These are phyloP conservation scores for Tolypocladium tundrense DNA, from an alignment of 2,329 filamentous ascomycete genomes.

Conservation along the genomic window DNA sequence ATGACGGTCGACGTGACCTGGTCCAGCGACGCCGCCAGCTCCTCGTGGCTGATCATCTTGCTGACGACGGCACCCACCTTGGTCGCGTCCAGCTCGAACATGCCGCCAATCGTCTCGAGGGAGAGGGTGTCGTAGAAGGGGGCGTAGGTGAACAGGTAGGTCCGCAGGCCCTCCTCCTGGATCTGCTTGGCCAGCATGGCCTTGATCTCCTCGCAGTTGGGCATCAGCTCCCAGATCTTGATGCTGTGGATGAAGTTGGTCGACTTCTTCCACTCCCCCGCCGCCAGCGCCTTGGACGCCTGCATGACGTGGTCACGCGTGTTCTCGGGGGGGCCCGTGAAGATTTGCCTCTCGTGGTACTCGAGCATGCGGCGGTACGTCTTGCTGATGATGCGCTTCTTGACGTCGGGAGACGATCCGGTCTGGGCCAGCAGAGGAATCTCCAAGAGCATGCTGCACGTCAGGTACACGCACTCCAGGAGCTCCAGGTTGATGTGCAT, in stretches of 20 bases:
- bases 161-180: slow-evolving; percentile 94
- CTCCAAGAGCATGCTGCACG: slow-evolving; percentile 98
- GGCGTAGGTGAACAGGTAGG: slow-evolving; percentile 98
- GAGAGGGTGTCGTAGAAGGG: slow-evolving; percentile 98
- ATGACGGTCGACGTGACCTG: slow-evolving; percentile 96
- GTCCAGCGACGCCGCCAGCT: slow-evolving; percentile 89
- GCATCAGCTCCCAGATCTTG: slow-evolving; percentile 99
- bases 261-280: slow-evolving; percentile 97
- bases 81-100: slow-evolving; percentile 88
- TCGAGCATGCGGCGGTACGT: slow-evolving; percentile 98
- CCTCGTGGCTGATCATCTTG: slow-evolving; percentile 99
- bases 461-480: slow-evolving; percentile 95
- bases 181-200: slow-evolving; percentile 95
- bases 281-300: slow-evolving; percentile 90
- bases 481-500: slow-evolving; percentile 99
- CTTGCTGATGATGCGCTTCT: slow-evolving; percentile 97
- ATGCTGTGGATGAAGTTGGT: slow-evolving; percentile 90
- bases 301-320: slow-evolving; percentile 99
- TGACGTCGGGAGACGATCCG: slow-evolving; percentile 90
- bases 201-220: slow-evolving; percentile 88
- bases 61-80: slow-evolving; percentile 94
- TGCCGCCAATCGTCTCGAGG: slow-evolving; percentile 70
- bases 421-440: slow-evolving; percentile 95
- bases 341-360: slow-evolving; percentile 98
- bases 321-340: slow-evolving; percentile 96